Evolutionary conservation across 768 basidiomycete genomes (phyloP), one percentile per base, ranked within the genome.

Genomic region (Auricularia auricula-judae): DNA sequence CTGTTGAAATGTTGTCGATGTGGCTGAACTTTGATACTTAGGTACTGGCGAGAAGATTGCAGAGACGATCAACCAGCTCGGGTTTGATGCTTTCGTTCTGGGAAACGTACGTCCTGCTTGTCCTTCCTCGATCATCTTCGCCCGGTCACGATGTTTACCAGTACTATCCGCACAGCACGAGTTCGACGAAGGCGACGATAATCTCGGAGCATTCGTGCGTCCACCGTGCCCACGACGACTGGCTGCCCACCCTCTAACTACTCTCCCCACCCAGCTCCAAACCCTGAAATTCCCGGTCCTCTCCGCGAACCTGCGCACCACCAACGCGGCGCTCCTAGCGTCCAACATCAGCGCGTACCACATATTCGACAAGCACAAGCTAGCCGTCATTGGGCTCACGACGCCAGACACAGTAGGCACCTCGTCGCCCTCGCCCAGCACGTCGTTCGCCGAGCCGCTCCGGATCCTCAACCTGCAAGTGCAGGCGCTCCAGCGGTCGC

Each of bases 261-360:
- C 39, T 42, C 39, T 8, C 1, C 53, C 43, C 29, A 3, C 53
- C 18, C 53, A 71, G 68, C 67, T 79, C 43, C 65, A 68, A 62
- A 78, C 77, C 63, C 75, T 81, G 65, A 79, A 72, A 3, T 76
- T 79, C 70, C 79, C 80, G 1, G 70, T 77, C 66, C 74, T 81
- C 66, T 79, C 77, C 23, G 76, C 79, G 63, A 81, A 81, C 72
- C 70, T 81, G 64, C 67, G 76, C 36, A 77, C 77, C 43, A 71
- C 69, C 64, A 70, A 80, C 67, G 64, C 63, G 12, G 72, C 70
- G 61, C 74, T 78, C n/a, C 70, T 72, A 23, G 65, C 69, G 16
- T 54, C 64, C 29, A 64, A 65, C 59, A 70, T 81, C 36, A 65
- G 72, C 12, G 79, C 79, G 0, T 81, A 76, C 70, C 74, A 75